Evolutionary conservation across 345 rosid species (phyloP), one percentile per base, ranked within the genome.

Genomic region (Citrus australasica): DNA sequence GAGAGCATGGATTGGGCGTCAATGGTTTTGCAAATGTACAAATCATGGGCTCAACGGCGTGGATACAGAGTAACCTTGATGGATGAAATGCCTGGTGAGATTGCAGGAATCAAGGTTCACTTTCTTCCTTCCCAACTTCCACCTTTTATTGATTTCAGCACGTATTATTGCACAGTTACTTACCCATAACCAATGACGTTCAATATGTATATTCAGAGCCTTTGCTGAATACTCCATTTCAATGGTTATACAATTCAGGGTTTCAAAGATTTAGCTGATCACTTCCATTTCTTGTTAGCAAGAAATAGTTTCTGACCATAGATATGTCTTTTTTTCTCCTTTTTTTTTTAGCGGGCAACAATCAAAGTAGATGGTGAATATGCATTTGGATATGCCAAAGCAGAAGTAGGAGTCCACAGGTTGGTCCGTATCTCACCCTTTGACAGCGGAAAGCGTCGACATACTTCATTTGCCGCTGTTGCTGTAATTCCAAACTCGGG

Each of bases 1-100:
- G 99, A 96, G 83, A 92, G 99, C 88, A 96, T 90, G 85, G 98
- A 96, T 85, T 96, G 98, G 97, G 99, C 98, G 38, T 82, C 92
- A 40, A 96, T 94, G 97, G 95, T 96, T 35, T 90, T 96, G 93
- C 88, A 94, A 79, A 96, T 96, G 98, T 94, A 96, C 58, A 89
- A 87, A 86, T 66, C 61, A 33, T 96, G 99, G 97, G 98, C 99
- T 74, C 90, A 90, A 80, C 73, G 75, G 25, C 90, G 83, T 32
- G 94, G 94, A 68, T 94, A 68, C 78, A 67, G 82, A 62, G 93
- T 96, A 61, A 81, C 87, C 25, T 83, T 93, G 1, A 91, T 96
- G 72, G 98, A 96, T 76, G 97, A 94, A 86, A 93, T 94, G 91
- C 82, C 93, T 77, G 98, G 95, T 82, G 97, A 96, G 79, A 82